Conservation (phyloP, 352 stramenopile species). For the Hyaloperonospora brassicae region DNA sequence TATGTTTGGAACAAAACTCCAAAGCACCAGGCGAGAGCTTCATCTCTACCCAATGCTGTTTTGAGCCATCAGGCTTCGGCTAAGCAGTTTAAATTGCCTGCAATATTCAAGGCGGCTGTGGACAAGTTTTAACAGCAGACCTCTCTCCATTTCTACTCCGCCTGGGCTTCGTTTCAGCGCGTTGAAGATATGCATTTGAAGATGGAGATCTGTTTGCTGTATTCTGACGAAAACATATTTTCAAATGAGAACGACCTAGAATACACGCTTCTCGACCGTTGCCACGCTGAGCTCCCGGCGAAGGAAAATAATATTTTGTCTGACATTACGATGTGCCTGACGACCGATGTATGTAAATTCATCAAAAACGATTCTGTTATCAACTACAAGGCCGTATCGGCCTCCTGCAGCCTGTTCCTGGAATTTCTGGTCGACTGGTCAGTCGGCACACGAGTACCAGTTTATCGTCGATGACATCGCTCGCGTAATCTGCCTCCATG, state of each 20-base stretch:
- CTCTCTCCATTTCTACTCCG: too few relatives aligned
- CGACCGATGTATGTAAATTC: too few relatives aligned
- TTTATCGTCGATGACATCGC: background rate
- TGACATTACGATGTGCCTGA: too few relatives aligned
- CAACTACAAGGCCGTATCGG: background rate
- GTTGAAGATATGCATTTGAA: too few relatives aligned
- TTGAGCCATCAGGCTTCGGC: background rate
- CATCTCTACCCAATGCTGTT: background rate
- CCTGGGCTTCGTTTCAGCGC: too few relatives aligned
- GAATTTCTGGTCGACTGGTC: background rate
- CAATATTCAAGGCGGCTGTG: too few relatives aligned
- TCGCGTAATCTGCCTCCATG: background rate
- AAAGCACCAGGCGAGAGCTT: background rate
- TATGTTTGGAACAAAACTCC: background rate
- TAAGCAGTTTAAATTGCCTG: background rate
- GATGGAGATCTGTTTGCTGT: too few relatives aligned
- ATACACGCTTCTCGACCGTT: background rate
- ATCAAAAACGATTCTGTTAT: too few relatives aligned
- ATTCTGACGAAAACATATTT: background rate
- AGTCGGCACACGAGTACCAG: background rate
- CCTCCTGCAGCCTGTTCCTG: background rate
- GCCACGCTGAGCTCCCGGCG: background rate
- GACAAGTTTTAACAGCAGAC: too few relatives aligned
- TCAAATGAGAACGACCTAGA: background rate
- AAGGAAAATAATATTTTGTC: background rate